Percentiles rank a stretch among this genome's conserved stretches.
These are phyloP conservation scores for Friedmanniomyces simplex DNA, from an alignment of 495 filamentous ascomycete genomes.

Conservation along the genomic window DNA sequence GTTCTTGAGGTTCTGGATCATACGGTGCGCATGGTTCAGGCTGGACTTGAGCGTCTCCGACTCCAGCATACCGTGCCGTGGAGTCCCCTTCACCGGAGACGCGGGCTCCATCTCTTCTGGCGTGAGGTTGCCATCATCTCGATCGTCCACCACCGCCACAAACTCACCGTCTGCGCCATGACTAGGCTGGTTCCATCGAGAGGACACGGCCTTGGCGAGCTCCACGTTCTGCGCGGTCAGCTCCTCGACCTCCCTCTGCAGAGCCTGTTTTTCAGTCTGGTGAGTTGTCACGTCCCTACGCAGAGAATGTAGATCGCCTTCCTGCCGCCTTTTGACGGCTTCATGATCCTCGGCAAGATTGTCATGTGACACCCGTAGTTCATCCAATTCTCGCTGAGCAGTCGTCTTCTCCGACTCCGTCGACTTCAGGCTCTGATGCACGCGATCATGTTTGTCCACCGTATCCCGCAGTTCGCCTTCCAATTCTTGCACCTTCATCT, in stretches of 20 bases:
- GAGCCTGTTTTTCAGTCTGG: constrained; percentile 59
- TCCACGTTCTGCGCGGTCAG: constrained; percentile 79
- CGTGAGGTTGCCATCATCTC: constrained; percentile 57
- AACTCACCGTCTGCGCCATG: constrained; percentile 40
- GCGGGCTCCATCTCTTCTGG: constrained; percentile 84
- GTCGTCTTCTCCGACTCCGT: constrained; percentile 64
- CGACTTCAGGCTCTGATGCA: constrained; percentile 58
- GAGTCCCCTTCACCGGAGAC: constrained; percentile 83
- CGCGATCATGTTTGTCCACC: constrained; percentile 65
- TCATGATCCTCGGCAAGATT: constrained; percentile 74
- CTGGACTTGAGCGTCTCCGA: constrained; percentile 91
- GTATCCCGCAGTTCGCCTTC: constrained; percentile 58
- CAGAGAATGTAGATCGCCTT: constrained; percentile 71
- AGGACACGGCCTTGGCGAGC: constrained; percentile 65
- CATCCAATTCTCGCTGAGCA: constrained; percentile 75
- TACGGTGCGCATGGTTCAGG: constrained; percentile 84
- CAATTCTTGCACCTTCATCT: constrained; percentile 77
- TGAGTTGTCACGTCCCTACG: constrained; percentile 62
- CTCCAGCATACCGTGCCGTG: constrained; percentile 79
- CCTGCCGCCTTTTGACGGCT: constrained; percentile 65
- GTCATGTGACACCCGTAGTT: constrained; percentile 64
- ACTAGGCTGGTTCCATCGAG: constrained; percentile 59
- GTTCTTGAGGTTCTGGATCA: constrained; percentile 88
- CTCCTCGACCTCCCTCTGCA: constrained; percentile 78
- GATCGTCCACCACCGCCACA: constrained; percentile 52